A percentile compares a stretch with the other conserved stretches of the same genome.
phyloP scores from a whole-genome alignment of 306 rosid genomes.

The Pterocarpus santalinus region DNA sequence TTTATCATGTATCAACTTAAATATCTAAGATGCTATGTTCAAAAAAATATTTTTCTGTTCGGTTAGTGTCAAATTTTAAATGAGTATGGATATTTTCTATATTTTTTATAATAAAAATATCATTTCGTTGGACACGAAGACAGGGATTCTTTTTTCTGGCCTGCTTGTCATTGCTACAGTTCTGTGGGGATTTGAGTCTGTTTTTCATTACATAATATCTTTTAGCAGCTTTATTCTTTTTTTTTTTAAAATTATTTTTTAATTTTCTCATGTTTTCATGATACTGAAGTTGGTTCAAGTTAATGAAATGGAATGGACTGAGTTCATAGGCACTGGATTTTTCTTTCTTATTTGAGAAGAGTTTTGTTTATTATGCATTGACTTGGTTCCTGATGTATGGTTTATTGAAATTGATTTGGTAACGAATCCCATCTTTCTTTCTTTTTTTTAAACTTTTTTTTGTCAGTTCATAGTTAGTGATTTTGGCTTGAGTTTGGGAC shows the following conservation, averaged over 20 bases:
- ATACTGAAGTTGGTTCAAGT: neutral
- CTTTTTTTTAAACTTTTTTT: neutral
- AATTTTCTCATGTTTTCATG: neutral
- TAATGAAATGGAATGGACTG: neutral
- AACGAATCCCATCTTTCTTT: neutral
- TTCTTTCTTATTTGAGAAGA: neutral
- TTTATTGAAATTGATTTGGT: neutral
- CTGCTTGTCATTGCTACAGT: neutral
- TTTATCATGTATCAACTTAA: too few relatives aligned
- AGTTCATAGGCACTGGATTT: neutral
- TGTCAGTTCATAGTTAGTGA: neutral
- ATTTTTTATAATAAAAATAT: too few relatives aligned
- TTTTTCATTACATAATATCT: neutral
- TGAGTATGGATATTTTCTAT: too few relatives aligned
- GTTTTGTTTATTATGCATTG: neutral
- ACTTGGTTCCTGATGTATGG: neutral
- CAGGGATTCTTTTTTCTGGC: neutral
- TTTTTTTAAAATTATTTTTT: neutral
- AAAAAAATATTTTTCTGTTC: too few relatives aligned
- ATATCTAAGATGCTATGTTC: too few relatives aligned
- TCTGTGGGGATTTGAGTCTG: neutral
- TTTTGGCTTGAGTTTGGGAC: conserved; percentile 16
- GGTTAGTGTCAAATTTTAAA: too few relatives aligned
- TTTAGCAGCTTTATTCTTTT: neutral
- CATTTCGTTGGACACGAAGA: too few relatives aligned